phyloP scores from a whole-genome alignment of 768 basidiomycete species.

The Calocybe gangraenosa region DNA sequence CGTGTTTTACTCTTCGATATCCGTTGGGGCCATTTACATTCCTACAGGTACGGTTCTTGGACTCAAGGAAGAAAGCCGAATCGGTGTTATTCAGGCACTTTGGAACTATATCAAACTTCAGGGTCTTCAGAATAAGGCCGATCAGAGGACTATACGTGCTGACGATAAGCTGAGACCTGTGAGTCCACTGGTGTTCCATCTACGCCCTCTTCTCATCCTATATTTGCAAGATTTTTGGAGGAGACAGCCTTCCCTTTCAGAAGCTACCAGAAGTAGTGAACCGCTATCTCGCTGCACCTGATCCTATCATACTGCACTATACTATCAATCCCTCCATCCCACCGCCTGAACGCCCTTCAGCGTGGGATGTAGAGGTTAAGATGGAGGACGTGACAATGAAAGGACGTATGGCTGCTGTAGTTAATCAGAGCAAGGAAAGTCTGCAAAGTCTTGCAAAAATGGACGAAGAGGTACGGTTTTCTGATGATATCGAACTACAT shows the following conservation, averaged over 20 bases:
- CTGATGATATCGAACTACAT: background rate
- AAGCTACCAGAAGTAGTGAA: slow-evolving; percentile 83
- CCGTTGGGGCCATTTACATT: slow-evolving; percentile 1
- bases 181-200: slow-evolving; percentile 15
- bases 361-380: slow-evolving; percentile 88
- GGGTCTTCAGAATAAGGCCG: slow-evolving; percentile 78
- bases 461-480: slow-evolving; percentile 77
- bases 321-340: slow-evolving; percentile 56
- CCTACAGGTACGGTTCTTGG: slow-evolving; percentile 58
- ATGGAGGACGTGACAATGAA: slow-evolving; percentile 77
- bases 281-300: slow-evolving; percentile 69
- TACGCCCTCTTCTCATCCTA: background rate
- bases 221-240: slow-evolving; percentile 57
- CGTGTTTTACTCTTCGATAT: slow-evolving; percentile 8
- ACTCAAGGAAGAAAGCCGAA: slow-evolving; percentile 80
- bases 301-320: slow-evolving; percentile 81
- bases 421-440: slow-evolving; percentile 68
- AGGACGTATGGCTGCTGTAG: slow-evolving; percentile 67
- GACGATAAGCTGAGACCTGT: slow-evolving; percentile 69
- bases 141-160: slow-evolving; percentile 63
- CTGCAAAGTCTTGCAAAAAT: slow-evolving; percentile 62
- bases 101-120: slow-evolving; percentile 93
- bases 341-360: slow-evolving; percentile 67
- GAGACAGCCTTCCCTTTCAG: slow-evolving; percentile 69
- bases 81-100: slow-evolving; percentile 74